These are phyloP conservation scores for Decorospora gaudefroyi DNA, from an alignment of 2,329 filamentous ascomycete species.

Conservation along the genomic window DNA sequence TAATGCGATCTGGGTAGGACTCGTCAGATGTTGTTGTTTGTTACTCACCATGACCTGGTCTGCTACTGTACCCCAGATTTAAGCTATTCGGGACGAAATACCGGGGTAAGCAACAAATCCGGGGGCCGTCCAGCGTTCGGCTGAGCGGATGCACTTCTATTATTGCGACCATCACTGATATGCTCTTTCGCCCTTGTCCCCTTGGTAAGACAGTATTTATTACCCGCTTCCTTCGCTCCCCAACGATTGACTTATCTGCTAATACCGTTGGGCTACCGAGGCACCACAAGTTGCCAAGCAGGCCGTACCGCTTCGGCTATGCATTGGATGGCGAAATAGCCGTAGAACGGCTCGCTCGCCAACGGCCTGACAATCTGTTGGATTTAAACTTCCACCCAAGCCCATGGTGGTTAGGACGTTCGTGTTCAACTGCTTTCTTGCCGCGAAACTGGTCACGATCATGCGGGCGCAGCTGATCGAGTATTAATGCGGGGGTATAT, in stretches of 20 bases:
- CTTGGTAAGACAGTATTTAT: too few relatives aligned
- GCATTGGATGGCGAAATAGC: conserved; percentile 13
- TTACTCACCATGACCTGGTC: conserved; percentile 2
- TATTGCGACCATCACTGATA: too few relatives aligned
- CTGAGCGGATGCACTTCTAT: too few relatives aligned
- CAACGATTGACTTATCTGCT: too few relatives aligned
- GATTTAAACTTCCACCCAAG: conserved; percentile 8
- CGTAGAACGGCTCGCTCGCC: conserved; percentile 10
- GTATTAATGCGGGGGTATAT: conserved; percentile 18
- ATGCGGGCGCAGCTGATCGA: conserved; percentile 23
- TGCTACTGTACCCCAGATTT: conserved; percentile 16
- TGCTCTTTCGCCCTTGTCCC: too few relatives aligned
- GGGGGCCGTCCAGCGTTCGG: too few relatives aligned
- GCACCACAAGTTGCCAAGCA: conserved; percentile 3
- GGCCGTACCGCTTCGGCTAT: conserved; percentile 18
- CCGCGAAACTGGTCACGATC: conserved; percentile 21
- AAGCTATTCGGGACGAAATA: too few relatives aligned
- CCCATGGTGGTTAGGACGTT: conserved; percentile 11
- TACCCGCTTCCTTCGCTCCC: too few relatives aligned
- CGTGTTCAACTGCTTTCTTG: conserved; percentile 10
- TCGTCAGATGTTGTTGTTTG: conserved; percentile 7
- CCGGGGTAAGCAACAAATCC: too few relatives aligned
- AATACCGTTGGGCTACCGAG: too few relatives aligned
- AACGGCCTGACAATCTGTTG: conserved; percentile 17
- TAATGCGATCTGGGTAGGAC: conserved; percentile 9